phyloP scores from a whole-genome alignment of 148 eudicot genomes.

The Dianthus caryophyllus region DNA sequence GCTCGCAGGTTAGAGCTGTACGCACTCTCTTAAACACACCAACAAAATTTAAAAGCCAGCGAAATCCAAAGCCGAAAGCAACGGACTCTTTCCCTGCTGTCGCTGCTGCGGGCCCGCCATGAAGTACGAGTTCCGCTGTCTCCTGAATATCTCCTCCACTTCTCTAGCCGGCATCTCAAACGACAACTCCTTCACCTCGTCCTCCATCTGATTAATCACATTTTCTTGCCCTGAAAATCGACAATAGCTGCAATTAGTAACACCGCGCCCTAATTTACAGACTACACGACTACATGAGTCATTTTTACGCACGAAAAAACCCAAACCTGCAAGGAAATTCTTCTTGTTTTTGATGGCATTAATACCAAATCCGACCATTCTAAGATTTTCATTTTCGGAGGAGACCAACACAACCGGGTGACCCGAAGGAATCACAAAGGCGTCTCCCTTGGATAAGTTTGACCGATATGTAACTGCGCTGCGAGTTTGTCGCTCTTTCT shows the following conservation, averaged over 20 bases:
- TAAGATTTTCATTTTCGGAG: conserved; percentile 20
- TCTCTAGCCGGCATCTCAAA: conserved; percentile 22
- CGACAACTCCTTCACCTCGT: conserved; percentile 23
- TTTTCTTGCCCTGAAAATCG: conserved; percentile 24
- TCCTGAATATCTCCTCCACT: conserved; percentile 22
- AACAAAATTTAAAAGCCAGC: conserved; percentile 19
- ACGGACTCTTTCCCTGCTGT: neutral
- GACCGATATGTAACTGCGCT: conserved; percentile 17
- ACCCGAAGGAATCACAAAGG: conserved; percentile 25
- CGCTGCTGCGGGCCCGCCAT: conserved; percentile 20
- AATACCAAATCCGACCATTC: conserved; percentile 24
- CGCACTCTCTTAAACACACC: too few relatives aligned
- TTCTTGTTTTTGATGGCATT: conserved; percentile 24
- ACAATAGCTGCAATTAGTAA: neutral
- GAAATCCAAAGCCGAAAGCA: conserved; percentile 23
- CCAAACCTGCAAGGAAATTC: conserved; percentile 27
- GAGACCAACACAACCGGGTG: conserved; percentile 20
- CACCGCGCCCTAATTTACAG: too few relatives aligned
- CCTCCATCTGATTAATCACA: conserved; percentile 25
- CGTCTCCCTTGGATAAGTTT: conserved; percentile 19
- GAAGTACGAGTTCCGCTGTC: conserved; percentile 22
- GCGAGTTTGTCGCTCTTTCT: neutral
- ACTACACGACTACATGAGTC: neutral
- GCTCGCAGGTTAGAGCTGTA: neutral
- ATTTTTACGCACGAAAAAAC: neutral